A percentile compares a stretch with the other conserved stretches of the same genome.
Conservation (phyloP, 192 early-diverging fungal genomes). For the Nowakowskiella sp. region DNA sequence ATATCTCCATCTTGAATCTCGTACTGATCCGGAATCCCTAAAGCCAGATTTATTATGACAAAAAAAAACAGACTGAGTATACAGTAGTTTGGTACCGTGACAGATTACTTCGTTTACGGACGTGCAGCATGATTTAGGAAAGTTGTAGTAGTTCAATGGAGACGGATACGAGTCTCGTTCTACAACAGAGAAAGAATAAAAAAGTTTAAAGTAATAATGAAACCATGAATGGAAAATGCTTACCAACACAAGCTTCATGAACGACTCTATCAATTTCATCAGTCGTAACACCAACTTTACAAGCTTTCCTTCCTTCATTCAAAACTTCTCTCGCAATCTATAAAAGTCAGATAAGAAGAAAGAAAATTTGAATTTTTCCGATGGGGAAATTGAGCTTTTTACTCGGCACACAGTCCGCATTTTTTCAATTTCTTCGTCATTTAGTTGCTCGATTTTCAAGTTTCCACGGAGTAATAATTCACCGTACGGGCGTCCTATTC, state of each 20-base stretch:
- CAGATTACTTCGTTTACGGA: constrained; percentile 90
- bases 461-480: constrained; percentile 67
- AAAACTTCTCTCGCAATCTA: constrained; percentile 86
- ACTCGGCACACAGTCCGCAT: constrained; percentile 76
- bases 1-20: constrained; percentile 92
- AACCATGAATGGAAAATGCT: background rate
- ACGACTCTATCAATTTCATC: constrained; percentile 94
- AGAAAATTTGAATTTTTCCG: background rate
- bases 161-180: constrained; percentile 91
- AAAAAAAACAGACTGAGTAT: background rate
- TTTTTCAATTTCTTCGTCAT: constrained; percentile 61
- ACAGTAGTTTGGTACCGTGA: constrained; percentile 59
- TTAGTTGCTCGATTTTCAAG: constrained; percentile 60
- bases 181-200: constrained; percentile 1
- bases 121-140: constrained; percentile 94
- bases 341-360: background rate
- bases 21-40: constrained; percentile 84
- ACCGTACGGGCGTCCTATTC: constrained; percentile 56
- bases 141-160: constrained; percentile 91
- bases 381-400: constrained; percentile 2
- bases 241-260: constrained; percentile 83
- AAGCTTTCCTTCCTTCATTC: constrained; percentile 71
- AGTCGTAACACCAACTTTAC: constrained; percentile 79
- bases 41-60: background rate
- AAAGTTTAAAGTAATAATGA: background rate